A percentile compares a stretch with the other conserved stretches of the same genome.
These are phyloP conservation scores for Ophiostoma fasciatum DNA, from an alignment of 2,329 filamentous ascomycete species.

Conservation along the genomic window DNA sequence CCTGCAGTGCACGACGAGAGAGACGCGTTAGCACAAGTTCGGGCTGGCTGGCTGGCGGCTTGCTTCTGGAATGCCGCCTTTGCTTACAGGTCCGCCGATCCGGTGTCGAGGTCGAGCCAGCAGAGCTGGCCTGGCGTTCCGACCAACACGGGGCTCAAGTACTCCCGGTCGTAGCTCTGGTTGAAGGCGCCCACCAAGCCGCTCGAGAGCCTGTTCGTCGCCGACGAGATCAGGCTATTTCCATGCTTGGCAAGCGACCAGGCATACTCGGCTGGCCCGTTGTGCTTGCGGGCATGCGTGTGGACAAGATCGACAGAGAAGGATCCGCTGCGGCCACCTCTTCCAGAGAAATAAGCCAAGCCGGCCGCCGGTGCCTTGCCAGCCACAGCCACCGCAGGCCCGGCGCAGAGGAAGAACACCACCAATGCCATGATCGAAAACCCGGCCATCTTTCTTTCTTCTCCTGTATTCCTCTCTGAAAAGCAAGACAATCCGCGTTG, in stretches of 20 bases:
- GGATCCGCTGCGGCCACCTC: background rate
- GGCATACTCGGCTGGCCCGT: conserved; percentile 19
- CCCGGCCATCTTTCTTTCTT: background rate
- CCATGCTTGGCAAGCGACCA: conserved; percentile 24
- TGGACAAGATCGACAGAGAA: conserved; percentile 19
- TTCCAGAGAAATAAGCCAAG: too few relatives aligned
- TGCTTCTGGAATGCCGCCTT: too few relatives aligned
- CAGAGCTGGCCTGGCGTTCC: conserved; percentile 42
- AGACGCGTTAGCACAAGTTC: too few relatives aligned
- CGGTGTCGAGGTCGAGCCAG: conserved; percentile 57
- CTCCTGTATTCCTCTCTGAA: too few relatives aligned
- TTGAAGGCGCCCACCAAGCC: conserved; percentile 17
- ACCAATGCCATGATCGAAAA: background rate
- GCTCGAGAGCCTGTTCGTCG: background rate
- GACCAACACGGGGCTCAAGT: conserved; percentile 46
- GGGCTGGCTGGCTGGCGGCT: too few relatives aligned
- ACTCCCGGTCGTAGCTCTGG: conserved; percentile 34
- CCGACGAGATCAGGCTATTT: conserved; percentile 15
- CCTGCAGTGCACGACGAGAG: too few relatives aligned
- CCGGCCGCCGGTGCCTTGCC: too few relatives aligned
- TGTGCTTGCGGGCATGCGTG: conserved; percentile 21
- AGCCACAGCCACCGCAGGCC: too few relatives aligned
- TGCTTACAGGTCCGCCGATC: conserved; percentile 49
- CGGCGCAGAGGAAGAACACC: background rate
- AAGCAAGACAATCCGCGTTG: too few relatives aligned